Conservation (phyloP, 345 rosid genomes). For the Citrus mangshanensis region DNA sequence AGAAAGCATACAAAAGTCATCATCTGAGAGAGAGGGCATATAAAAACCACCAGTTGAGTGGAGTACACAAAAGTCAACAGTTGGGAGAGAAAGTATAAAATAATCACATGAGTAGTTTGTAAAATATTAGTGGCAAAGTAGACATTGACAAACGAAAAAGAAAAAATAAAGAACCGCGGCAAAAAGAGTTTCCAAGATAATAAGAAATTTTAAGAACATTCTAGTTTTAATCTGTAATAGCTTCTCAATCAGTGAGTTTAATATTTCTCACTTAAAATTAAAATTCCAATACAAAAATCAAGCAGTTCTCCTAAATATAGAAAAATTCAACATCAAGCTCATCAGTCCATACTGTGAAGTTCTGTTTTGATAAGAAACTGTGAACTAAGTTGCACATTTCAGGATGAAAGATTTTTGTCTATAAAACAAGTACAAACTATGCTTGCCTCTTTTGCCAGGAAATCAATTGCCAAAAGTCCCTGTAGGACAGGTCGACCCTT, state of each 20-base stretch:
- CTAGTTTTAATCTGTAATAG: background rate
- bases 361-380: too few relatives aligned
- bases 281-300: background rate
- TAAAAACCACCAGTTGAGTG: background rate
- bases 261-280: background rate
- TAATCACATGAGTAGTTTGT: background rate
- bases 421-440: slow-evolving; percentile 18
- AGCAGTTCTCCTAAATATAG: background rate
- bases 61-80: background rate
- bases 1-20: background rate
- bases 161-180: background rate
- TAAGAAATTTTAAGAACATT: background rate
- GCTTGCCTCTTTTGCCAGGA: slow-evolving; percentile 92
- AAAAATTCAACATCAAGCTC: too few relatives aligned
- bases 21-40: background rate
- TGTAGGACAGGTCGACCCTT: slow-evolving; percentile 97
- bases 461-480: slow-evolving; percentile 95
- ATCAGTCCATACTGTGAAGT: too few relatives aligned
- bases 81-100: too few relatives aligned
- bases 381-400: too few relatives aligned
- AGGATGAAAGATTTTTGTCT: background rate
- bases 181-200: background rate
- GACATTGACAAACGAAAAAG: background rate
- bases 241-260: background rate
- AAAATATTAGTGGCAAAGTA: background rate